A percentile compares a stretch with the other conserved stretches of the same genome.
phyloP scores from a whole-genome alignment of 1,284 basidiomycete genomes.

The Hypsizygus ulmarius region DNA sequence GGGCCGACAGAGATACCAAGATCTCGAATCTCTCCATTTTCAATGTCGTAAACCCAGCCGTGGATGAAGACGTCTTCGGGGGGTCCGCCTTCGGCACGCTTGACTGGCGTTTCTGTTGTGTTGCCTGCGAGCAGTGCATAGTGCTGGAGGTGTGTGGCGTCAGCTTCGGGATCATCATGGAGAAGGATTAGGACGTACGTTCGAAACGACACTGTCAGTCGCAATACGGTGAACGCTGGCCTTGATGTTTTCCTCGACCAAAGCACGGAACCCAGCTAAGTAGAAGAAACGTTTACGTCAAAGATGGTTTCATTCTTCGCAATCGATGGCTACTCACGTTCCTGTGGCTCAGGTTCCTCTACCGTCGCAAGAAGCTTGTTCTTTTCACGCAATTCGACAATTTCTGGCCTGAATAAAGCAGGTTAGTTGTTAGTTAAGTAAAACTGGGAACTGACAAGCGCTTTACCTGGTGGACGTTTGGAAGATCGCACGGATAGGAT shows the following conservation, averaged over 20 bases:
- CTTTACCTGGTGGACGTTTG: conserved; percentile 25
- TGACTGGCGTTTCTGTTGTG: neutral
- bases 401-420: conserved; percentile 23
- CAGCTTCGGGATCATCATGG: neutral
- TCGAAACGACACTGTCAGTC: conserved; percentile 17
- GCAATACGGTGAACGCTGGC: conserved; percentile 19
- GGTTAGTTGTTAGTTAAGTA: neutral
- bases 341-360: conserved; percentile 11
- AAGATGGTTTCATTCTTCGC: conserved; percentile 2
- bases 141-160: neutral
- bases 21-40: conserved; percentile 47
- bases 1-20: conserved; percentile 34
- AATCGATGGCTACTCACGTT: conserved; percentile 6
- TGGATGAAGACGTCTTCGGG: conserved; percentile 42
- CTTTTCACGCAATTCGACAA: conserved; percentile 20
- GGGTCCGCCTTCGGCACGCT: conserved; percentile 1
- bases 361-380: conserved; percentile 14
- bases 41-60: conserved; percentile 53
- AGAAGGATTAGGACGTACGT: conserved; percentile 14
- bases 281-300: neutral
- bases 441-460: neutral
- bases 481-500: conserved; percentile 30
- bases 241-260: conserved; percentile 30
- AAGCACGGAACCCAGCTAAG: conserved; percentile 28
- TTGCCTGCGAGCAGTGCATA: conserved; percentile 1